Percentiles rank a stretch among this genome's conserved stretches.
phyloP scores from a whole-genome alignment of 2,329 filamentous ascomycete species.

The Colletotrichum lini region DNA sequence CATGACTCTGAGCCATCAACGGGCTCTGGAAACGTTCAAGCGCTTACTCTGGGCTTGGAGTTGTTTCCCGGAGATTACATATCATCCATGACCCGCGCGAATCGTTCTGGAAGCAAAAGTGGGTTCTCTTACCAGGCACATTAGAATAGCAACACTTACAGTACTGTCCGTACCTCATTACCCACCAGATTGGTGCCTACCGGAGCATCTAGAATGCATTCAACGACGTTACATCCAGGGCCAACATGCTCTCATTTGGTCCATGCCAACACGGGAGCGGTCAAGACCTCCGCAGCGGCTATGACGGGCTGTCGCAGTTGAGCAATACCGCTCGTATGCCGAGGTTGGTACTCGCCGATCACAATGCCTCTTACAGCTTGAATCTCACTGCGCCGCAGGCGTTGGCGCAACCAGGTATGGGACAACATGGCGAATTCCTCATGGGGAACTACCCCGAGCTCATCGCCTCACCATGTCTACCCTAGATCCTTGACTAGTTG shows the following conservation, averaged over 20 bases:
- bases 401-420: neutral
- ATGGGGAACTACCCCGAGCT: conserved; percentile 7
- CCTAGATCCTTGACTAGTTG: conserved; percentile 21
- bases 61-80: neutral
- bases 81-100: neutral
- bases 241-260: neutral
- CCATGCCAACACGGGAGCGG: conserved; percentile 7
- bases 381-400: conserved; percentile 1
- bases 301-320: conserved; percentile 10
- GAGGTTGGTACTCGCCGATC: conserved; percentile 23
- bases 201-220: neutral
- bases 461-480: conserved; percentile 1
- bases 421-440: neutral
- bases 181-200: neutral
- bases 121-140: neutral
- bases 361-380: conserved; percentile 13
- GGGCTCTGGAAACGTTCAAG: neutral
- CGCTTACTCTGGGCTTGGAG: neutral
- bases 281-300: conserved; percentile 3
- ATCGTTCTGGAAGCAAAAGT: conserved; percentile 12
- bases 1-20: neutral
- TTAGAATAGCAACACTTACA: neutral
- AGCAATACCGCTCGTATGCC: neutral
- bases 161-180: too few species aligned
- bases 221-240: conserved; percentile 14